These are phyloP conservation scores for Naganishia cerealis DNA, from an alignment of 1,284 basidiomycete species.

Conservation along the genomic window DNA sequence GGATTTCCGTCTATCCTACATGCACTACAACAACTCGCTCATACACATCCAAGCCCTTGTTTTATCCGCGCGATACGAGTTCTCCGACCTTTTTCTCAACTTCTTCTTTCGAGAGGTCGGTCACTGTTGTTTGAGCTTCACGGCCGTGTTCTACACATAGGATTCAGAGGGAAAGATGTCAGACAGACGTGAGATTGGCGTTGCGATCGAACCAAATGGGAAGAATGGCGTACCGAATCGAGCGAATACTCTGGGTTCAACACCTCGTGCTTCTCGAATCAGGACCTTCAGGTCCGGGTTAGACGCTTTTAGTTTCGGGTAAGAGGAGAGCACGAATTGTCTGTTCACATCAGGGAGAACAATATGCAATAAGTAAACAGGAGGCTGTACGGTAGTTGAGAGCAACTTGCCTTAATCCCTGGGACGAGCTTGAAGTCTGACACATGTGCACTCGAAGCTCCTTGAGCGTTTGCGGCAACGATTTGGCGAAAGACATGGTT, in stretches of 20 bases:
- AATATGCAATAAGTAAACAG: conserved; percentile 6
- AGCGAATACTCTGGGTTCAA: conserved; percentile 83
- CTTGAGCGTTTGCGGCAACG: conserved; percentile 75
- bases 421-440: conserved; percentile 55
- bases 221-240: conserved; percentile 73
- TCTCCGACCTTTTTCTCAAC: conserved; percentile 45
- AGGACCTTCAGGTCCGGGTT: conserved; percentile 87
- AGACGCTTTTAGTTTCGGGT: conserved; percentile 77
- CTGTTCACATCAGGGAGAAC: conserved; percentile 53
- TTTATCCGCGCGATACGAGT: conserved; percentile 39
- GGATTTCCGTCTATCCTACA: conserved; percentile 9
- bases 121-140: conserved; percentile 47
- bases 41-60: neutral
- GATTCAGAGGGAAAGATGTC: neutral
- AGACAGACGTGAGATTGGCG: neutral
- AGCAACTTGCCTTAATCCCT: conserved; percentile 30
- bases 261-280: conserved; percentile 84
- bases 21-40: conserved; percentile 10
- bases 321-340: conserved; percentile 78
- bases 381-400: neutral
- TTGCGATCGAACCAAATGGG: neutral
- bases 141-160: conserved; percentile 47
- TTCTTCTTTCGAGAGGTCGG: conserved; percentile 49
- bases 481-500: conserved; percentile 70
- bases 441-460: conserved; percentile 85